Evolutionary conservation across 495 filamentous ascomycete genomes (phyloP).

Genomic region (Umbilicaria muhlenbergii): DNA sequence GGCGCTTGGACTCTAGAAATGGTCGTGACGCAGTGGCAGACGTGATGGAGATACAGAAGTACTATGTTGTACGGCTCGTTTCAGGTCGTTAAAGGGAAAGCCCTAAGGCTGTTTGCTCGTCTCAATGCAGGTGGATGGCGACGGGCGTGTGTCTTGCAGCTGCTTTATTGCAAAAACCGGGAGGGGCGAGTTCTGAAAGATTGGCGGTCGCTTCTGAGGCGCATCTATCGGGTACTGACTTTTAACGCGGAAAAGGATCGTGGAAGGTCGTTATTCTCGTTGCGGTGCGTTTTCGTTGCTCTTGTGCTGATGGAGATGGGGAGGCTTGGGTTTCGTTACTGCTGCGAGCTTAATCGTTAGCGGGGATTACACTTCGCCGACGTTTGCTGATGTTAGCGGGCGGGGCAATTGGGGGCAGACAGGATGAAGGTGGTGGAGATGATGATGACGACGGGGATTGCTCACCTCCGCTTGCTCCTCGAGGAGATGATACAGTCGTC

Average conservation of each 20-base stretch:
- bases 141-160: slow-evolving; percentile 17
- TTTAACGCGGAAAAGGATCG: slow-evolving; percentile 8
- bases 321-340: slow-evolving; percentile 3
- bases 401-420: no score
- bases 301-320: background rate
- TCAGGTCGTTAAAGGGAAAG: slow-evolving; percentile 34
- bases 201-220: slow-evolving; percentile 13
- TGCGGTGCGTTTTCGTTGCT: slow-evolving; percentile 3
- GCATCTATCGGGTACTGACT: slow-evolving; percentile 15
- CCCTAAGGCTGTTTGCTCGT: slow-evolving; percentile 11
- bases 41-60: slow-evolving; percentile 16
- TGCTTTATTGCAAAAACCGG: slow-evolving; percentile 17
- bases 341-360: background rate
- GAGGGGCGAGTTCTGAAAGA: slow-evolving; percentile 18
- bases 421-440: no score
- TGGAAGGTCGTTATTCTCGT: slow-evolving; percentile 11
- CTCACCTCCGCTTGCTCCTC: no score
- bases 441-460: no score
- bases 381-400: no score
- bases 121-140: slow-evolving; percentile 13
- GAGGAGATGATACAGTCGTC: no score
- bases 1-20: slow-evolving; percentile 12
- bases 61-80: slow-evolving; percentile 38
- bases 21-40: slow-evolving; percentile 18
- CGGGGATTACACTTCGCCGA: no score